Percentiles rank a stretch among this genome's conserved stretches.
Conservation (phyloP, 441 rosid species). For the Gossypium davidsonii region DNA sequence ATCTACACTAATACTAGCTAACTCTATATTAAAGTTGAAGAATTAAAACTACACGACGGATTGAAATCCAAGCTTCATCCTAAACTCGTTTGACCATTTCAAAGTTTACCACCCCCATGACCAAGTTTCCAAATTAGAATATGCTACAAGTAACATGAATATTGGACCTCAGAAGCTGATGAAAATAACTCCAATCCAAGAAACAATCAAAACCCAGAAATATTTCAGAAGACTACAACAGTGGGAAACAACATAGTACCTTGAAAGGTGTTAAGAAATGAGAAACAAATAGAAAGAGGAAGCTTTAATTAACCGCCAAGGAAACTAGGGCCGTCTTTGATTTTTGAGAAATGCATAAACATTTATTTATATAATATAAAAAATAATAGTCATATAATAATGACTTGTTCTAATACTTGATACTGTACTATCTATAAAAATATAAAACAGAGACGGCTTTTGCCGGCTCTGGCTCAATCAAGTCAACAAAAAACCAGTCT, state of each 20-base stretch:
- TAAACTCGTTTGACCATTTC: conserved; percentile 9
- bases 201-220: conserved; percentile 11
- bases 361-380: background rate
- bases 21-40: conserved; percentile 3
- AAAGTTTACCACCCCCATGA: conserved; percentile 16
- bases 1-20: background rate
- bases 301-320: conserved; percentile 4
- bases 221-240: background rate
- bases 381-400: background rate
- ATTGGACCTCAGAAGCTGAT: background rate
- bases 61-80: background rate
- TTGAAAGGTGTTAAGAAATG: background rate
- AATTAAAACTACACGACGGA: background rate
- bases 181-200: background rate
- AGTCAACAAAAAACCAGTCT: conserved; percentile 20
- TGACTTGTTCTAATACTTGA: no score
- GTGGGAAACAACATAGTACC: background rate
- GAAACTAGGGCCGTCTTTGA: conserved; percentile 2
- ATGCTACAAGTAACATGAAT: background rate
- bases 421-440: background rate
- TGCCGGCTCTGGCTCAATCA: conserved; percentile 25
- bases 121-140: conserved; percentile 3
- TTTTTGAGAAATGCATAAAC: background rate
- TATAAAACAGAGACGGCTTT: conserved; percentile 19
- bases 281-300: background rate